These are phyloP conservation scores for Fusarium neocosmosporiellum DNA, from an alignment of 2,329 filamentous ascomycete genomes.

Conservation along the genomic window DNA sequence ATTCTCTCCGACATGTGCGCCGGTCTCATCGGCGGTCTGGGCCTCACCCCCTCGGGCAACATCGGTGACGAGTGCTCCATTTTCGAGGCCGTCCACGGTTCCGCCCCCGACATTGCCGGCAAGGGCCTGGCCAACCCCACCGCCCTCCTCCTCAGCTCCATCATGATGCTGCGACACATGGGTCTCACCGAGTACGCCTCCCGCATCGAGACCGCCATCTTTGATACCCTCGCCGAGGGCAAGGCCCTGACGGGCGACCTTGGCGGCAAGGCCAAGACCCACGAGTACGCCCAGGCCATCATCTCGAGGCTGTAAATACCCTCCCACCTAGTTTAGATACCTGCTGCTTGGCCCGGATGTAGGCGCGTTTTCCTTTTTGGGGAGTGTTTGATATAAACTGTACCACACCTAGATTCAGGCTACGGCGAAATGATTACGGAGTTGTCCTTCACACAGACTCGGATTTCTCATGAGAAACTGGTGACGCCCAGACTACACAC, in stretches of 20 bases:
- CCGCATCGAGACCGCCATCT: conserved; percentile 94
- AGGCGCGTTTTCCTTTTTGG: conserved; percentile 37
- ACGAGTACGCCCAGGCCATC: conserved; percentile 93
- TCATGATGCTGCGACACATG: conserved; percentile 99
- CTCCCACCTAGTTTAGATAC: conserved; percentile 38
- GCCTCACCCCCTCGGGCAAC: conserved; percentile 97
- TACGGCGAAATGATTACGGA: conserved; percentile 45
- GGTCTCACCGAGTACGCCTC: conserved; percentile 84
- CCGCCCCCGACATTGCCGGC: conserved; percentile 94
- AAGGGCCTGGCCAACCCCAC: conserved; percentile 98
- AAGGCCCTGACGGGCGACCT: conserved; percentile 96
- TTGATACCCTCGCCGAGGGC: conserved; percentile 94
- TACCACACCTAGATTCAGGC: conserved; percentile 46
- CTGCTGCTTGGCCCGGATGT: conserved; percentile 34
- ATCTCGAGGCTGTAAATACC: conserved; percentile 72
- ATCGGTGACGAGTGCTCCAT: conserved; percentile 99
- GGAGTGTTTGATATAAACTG: conserved; percentile 46
- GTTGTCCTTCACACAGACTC: conserved; percentile 30
- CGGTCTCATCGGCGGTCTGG: conserved; percentile 96
- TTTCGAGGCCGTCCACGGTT: conserved; percentile 99
- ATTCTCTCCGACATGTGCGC: conserved; percentile 99
- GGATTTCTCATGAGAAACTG: conserved; percentile 24
- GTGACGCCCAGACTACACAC: conserved; percentile 11
- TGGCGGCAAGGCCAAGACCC: conserved; percentile 94
- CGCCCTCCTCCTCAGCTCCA: conserved; percentile 91